Base-by-base conservation (phyloP, 2,329 filamentous ascomycete species). In the Pseudogymnoascus pannorum region DNA sequence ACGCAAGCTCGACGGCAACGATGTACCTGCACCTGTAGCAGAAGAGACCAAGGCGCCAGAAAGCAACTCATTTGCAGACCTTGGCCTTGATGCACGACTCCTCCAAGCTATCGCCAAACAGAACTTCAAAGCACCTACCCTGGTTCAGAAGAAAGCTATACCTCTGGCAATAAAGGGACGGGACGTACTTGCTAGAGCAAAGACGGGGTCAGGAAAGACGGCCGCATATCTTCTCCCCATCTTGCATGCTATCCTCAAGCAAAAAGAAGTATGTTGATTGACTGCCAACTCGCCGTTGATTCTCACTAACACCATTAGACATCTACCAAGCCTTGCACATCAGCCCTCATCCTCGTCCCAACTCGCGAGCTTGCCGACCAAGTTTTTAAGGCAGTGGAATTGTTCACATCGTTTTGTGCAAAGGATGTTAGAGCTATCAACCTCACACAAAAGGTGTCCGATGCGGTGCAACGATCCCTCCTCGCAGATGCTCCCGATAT, bases 151-250 rank as follows among this genome's bases (percentile, higher is more conserved):
- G 42, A 87, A 88, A 74, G 90, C 91, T 1, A 96, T 99, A 64
- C 94, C 94, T 1, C 77, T 97, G 36, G 91, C 91, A 20, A 79
- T 97, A 16, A 86, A 92, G 66, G 93, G 94, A 11, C 87, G 91
- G 70, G 92, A 97, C 79, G 86, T 99, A 57, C 79, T 97, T 38
- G 92, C 92, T 60, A 92, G 93, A 71, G 91, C 93, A 36, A 95
- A 93, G 75, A 97, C 94, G 4, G 94, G 94, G 11, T 96, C 92
- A 3, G 94, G 94, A 67, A 99, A 99, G 80, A 99, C 94, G 9
- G 91, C 91, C n/a, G 93, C 94, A 58, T 97, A 97, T 72, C 79
- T 96, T 5, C 81, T 99, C 42, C 94, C 94, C 1, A 82, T 96
- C n/a, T 76, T 99, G 14, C 89, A 96, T 67, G 83, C 84, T 35